These are phyloP conservation scores for Candida boidinii DNA, from an alignment of 805 yeast species.

Conservation along the genomic window DNA sequence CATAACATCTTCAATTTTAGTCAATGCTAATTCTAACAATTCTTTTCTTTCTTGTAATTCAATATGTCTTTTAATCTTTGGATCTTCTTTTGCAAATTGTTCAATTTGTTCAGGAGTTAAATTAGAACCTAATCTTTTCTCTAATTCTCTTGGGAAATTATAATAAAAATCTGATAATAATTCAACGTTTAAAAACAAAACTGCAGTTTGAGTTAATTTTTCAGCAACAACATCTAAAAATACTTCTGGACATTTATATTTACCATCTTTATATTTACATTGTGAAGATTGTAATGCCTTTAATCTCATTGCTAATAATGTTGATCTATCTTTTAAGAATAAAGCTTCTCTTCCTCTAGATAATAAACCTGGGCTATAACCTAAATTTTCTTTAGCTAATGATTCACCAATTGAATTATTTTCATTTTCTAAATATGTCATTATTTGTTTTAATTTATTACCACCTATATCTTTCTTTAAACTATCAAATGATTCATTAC, in stretches of 20 bases:
- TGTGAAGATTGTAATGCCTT: slow-evolving; percentile 65
- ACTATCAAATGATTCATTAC: slow-evolving; percentile 51
- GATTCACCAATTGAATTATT: slow-evolving; percentile 25
- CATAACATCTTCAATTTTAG: slow-evolving; percentile 77
- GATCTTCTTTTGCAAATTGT: slow-evolving; percentile 88
- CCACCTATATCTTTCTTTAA: slow-evolving; percentile 73
- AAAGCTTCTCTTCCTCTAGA: slow-evolving; percentile 78
- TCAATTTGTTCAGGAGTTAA: slow-evolving; percentile 75
- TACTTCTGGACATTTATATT: slow-evolving; percentile 89
- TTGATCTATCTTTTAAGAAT: slow-evolving; percentile 66
- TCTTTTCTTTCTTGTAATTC: slow-evolving; percentile 93
- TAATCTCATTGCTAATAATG: slow-evolving; percentile 64
- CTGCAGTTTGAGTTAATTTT: slow-evolving; percentile 88
- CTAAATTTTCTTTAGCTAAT: slow-evolving; percentile 63
- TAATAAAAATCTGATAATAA: slow-evolving; percentile 90
- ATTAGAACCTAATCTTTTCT: slow-evolving; percentile 54
- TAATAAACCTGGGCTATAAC: slow-evolving; percentile 71
- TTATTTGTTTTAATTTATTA: slow-evolving; percentile 73
- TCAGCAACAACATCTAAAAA: slow-evolving; percentile 89
- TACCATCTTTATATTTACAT: slow-evolving; percentile 73
- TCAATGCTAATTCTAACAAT: slow-evolving; percentile 71
- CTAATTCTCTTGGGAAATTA: slow-evolving; percentile 91
- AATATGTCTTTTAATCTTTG: slow-evolving; percentile 80
- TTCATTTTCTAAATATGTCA: slow-evolving; percentile 56
- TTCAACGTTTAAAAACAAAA: slow-evolving; percentile 88